A percentile compares a stretch with the other conserved stretches of the same genome.
These are phyloP conservation scores for Fusarium coffeatum DNA, from an alignment of 2,329 filamentous ascomycete species.

Conservation along the genomic window DNA sequence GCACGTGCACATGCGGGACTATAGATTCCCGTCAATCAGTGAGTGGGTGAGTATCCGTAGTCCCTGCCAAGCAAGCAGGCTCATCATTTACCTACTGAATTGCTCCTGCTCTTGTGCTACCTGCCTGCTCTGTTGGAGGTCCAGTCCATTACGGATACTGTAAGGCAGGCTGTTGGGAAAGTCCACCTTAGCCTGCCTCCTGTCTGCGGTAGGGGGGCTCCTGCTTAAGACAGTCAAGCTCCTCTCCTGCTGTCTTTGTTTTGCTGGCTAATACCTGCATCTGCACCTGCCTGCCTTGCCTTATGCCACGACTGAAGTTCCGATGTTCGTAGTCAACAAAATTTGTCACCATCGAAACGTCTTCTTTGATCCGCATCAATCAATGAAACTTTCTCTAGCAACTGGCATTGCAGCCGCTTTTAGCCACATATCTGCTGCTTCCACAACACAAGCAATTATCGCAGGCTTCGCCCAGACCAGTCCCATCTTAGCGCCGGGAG, in stretches of 20 bases:
- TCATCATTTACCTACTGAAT: slow-evolving; percentile 3
- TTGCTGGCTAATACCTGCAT: background rate
- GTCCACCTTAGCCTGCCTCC: background rate
- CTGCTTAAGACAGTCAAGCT: background rate
- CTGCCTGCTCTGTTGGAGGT: background rate
- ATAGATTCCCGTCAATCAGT: slow-evolving; percentile 39
- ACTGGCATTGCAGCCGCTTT: background rate
- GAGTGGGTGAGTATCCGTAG: slow-evolving; percentile 3
- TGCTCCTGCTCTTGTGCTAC: background rate
- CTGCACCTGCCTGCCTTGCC: background rate
- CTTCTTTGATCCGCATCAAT: slow-evolving; percentile 3
- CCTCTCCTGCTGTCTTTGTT: background rate
- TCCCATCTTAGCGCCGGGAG: slow-evolving; percentile 39
- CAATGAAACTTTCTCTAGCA: background rate
- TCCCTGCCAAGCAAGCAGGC: slow-evolving; percentile 38
- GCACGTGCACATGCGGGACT: slow-evolving; percentile 41
- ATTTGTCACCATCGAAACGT: background rate
- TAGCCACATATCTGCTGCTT: slow-evolving; percentile 5
- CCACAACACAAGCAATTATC: slow-evolving; percentile 12
- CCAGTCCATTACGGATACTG: background rate
- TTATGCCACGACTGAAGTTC: background rate
- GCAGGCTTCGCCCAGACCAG: slow-evolving; percentile 15
- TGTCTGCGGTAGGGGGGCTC: background rate
- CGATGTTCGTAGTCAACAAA: background rate
- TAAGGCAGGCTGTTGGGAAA: background rate